Conservation (phyloP, 2,329 filamentous ascomycete species). For the Fusarium brevicatenulatum region DNA sequence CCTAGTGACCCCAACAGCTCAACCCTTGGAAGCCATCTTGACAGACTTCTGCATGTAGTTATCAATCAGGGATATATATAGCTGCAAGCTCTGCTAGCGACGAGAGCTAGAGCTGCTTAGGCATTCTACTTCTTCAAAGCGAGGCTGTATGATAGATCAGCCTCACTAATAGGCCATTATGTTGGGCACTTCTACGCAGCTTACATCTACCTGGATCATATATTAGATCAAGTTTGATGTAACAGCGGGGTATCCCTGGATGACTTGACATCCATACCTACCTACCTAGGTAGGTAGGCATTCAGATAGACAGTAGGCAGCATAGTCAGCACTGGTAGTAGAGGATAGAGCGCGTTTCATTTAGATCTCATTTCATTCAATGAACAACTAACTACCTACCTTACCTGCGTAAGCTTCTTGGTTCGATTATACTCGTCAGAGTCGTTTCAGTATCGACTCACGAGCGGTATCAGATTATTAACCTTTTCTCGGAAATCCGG, state of each 20-base stretch:
- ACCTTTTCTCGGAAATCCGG: constrained; percentile 20
- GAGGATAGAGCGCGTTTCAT: neutral
- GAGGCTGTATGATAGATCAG: constrained; percentile 8
- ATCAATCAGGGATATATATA: neutral
- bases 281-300: no score
- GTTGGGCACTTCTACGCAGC: neutral
- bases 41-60: neutral
- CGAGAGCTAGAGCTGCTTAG: neutral
- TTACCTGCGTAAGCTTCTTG: neutral
- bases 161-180: neutral
- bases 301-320: neutral
- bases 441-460: constrained; percentile 3
- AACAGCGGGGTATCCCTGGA: constrained; percentile 14
- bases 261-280: neutral
- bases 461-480: constrained; percentile 22
- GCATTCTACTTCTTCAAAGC: neutral
- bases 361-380: neutral
- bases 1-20: neutral
- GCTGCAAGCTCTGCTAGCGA: neutral
- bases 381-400: neutral
- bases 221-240: neutral
- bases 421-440: neutral
- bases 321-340: neutral
- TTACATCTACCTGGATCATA: neutral
- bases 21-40: neutral